phyloP scores from a whole-genome alignment of 106 monocot genomes.

The Chionographis japonica region DNA sequence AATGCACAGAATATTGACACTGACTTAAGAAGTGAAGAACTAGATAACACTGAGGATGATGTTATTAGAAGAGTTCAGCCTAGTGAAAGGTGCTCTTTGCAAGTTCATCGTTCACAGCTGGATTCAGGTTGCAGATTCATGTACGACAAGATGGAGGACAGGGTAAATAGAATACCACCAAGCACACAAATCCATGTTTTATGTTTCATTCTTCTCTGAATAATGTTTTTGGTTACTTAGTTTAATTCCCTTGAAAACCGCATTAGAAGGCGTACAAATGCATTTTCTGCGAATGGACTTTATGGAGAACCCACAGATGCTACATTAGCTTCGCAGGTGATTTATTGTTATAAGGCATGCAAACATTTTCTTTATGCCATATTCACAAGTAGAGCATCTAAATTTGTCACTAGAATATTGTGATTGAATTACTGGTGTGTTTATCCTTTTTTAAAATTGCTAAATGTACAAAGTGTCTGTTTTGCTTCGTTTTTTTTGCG shows the following conservation, averaged over 20 bases:
- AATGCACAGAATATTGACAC: conserved; percentile 27
- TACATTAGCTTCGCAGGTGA: conserved; percentile 88
- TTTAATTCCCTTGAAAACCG: conserved; percentile 77
- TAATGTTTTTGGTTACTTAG: conserved; percentile 21
- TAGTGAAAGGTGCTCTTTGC: conserved; percentile 65
- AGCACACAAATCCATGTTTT: background rate
- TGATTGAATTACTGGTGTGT: no score
- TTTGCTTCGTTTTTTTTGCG: no score
- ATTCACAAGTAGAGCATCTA: background rate
- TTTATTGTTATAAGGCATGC: background rate
- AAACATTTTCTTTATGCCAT: background rate
- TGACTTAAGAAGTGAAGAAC: conserved; percentile 16
- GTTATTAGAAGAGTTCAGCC: conserved; percentile 74
- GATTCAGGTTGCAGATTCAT: conserved; percentile 72
- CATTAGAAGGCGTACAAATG: conserved; percentile 45
- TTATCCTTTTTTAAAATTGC: no score
- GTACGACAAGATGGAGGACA: conserved; percentile 79
- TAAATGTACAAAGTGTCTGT: no score
- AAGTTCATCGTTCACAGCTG: conserved; percentile 52
- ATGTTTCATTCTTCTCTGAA: background rate
- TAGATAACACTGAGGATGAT: conserved; percentile 57
- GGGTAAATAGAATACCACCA: conserved; percentile 30
- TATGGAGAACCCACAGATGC: conserved; percentile 81
- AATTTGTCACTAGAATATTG: background rate
- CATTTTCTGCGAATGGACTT: conserved; percentile 42